Base-by-base conservation (phyloP, 805 yeast genomes). In the Candida manassasensis region DNA sequence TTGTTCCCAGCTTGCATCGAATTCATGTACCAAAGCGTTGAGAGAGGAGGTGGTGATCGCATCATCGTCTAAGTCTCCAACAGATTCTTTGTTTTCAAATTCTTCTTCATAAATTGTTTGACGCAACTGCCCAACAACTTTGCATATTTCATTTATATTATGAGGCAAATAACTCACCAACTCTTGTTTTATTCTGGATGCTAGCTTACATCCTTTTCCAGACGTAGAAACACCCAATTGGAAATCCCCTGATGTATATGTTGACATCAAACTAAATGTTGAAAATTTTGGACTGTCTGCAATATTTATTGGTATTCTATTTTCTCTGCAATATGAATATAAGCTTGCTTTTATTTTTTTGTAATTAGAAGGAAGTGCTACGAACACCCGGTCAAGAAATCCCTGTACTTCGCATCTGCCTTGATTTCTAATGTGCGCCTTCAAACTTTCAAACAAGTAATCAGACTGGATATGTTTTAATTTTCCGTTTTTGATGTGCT, bases 131-230 rank as follows among this genome's bases (percentile, higher is more conserved):
- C 96, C 95, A 31, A 89, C 75, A 37, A 77, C 79, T 11, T 62
- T 59, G 45, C 95, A 81, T 2, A 85, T 73, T 17, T 69, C 71
- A 14, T 81, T 89, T 13, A 88, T 73, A 48, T 87, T 76, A 3
- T 64, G 46, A 0, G 97, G 96, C 30, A 89, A 61, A 4, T 71
- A 59, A 19, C 74, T 64, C 1, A 77, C 75, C 27, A 86, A 59
- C 41, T 84, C 94, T 42, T 97, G 65, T 48, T 79, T 82, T 47
- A 89, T 72, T 46, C 95, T 69, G 36, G 79, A 74, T 1, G 96
- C 94, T 34, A 89, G 63, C 34, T 86, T 76, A 61, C 97, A 89
- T 4, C 97, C 96, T 58, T 84, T 84, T 0, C 96, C 95, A 18
- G 80, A 75, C 0, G 97, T 89, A 3, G 90, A 78, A 8, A 89